Base-by-base conservation (phyloP, 345 rosid species). In the Eucalyptus microcorys region DNA sequence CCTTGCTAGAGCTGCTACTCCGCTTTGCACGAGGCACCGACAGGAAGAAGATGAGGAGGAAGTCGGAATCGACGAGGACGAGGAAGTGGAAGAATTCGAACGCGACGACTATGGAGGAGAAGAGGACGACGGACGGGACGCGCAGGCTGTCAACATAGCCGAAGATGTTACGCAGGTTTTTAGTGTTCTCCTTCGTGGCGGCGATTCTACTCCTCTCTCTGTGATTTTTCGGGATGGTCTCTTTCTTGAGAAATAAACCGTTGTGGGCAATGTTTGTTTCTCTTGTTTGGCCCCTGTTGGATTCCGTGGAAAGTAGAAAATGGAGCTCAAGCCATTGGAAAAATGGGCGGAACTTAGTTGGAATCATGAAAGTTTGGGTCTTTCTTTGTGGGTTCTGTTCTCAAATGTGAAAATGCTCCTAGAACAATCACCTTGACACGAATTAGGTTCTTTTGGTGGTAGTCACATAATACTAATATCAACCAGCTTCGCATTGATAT, bases 121-220 rank as follows among this genome's bases (percentile, higher is more conserved):
- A 66, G 80, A 43, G 84, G 88, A 68, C n/a, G 88, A 49, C 10
- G 88, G 71, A 19, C 86, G 53, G 15, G 71, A 52, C 42, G 40
- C 27, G 37, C 89, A 52, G 21, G 87, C 71, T 13, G 91, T 90
- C 86, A 90, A 87, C 71, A 87, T 90, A 47, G 91, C 91, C 34
- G 91, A 90, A 64, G 91, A 90, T 86, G 91, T 90, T 27, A 90
- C 87, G 26, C 91, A 90, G 89, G 91, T 90, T 50, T 49, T 40
- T 26, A 30, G 68, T 34, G 80, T 42, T 80, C n/a, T 34, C 49
- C 86, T 79, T 88, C 22, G 53, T 53, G 86, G 34, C 47, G 50
- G 16, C 47, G 50, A 30, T 22, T 57, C 53, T 30, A 79, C 87
- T 87, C 64, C 87, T 87, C 64, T 79, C 53, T 30, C 59, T 66